Evolutionary conservation across 352 stramenopile genomes (phyloP).

Genomic region (Phytophthora pisi): DNA sequence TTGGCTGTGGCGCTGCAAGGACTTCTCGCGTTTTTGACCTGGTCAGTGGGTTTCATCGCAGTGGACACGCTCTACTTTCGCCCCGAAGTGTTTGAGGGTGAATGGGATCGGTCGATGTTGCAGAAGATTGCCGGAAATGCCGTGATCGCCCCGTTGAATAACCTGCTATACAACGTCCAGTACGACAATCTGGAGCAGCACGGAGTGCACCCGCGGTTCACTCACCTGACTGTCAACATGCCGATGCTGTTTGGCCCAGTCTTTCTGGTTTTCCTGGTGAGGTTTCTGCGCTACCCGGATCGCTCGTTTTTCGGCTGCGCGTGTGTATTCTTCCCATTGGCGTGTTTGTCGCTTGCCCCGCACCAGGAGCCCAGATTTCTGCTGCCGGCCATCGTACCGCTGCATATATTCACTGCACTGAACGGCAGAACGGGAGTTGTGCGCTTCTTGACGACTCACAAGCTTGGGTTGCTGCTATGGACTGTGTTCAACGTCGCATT

Average conservation of each 20-base stretch:
- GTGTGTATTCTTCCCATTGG: constrained; percentile 74
- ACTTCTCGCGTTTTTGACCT: constrained; percentile 49
- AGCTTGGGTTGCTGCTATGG: constrained; percentile 41
- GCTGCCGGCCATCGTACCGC: constrained; percentile 83
- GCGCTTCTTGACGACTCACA: constrained; percentile 28
- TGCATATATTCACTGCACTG: constrained; percentile 67
- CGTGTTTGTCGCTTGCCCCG: constrained; percentile 89
- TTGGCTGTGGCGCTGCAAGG: constrained; percentile 48
- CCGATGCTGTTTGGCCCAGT: constrained; percentile 93
- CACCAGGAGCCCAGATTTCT: constrained; percentile 95
- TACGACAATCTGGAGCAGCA: constrained; percentile 90
- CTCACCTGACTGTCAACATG: constrained; percentile 92
- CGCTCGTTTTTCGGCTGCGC: constrained; percentile 34
- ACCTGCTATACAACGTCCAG: constrained; percentile 93
- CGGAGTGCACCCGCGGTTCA: constrained; percentile 89
- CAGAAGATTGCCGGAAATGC: constrained; percentile 23
- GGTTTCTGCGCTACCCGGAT: constrained; percentile 28
- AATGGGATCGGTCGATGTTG: constrained; percentile 8
- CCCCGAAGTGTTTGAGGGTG: constrained; percentile 25
- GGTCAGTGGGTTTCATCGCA: constrained; percentile 37
- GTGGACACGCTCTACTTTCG: constrained; percentile 73
- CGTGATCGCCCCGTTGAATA: constrained; percentile 84
- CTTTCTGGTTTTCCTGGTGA: constrained; percentile 60
- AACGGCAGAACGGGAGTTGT: constrained; percentile 19
- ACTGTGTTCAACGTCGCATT: constrained; percentile 59